Percentiles rank a stretch among this genome's conserved stretches.
Evolutionary conservation across 2,329 filamentous ascomycete species (phyloP).

Genomic region (Blumeriella jaapii): DNA sequence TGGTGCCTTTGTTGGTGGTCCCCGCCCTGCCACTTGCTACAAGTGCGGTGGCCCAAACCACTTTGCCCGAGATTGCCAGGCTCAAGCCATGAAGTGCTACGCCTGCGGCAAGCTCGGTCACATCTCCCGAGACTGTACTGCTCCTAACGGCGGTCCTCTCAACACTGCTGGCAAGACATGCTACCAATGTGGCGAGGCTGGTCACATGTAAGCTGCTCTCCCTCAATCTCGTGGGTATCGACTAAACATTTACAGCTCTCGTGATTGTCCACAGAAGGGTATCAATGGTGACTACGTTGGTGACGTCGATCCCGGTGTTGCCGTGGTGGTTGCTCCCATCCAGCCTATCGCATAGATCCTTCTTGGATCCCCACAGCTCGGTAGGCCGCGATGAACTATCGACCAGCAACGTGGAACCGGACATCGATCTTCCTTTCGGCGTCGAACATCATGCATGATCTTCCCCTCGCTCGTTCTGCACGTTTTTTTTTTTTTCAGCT

Average conservation of each 20-base stretch:
- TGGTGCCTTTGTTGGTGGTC: conserved; percentile 62
- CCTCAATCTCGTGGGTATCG: not conserved
- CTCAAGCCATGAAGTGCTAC: conserved; percentile 74
- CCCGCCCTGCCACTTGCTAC: conserved; percentile 60
- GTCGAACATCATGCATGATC: conserved; percentile 24
- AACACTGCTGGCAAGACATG: conserved; percentile 97
- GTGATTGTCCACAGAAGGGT: conserved; percentile 54
- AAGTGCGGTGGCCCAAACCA: conserved; percentile 86
- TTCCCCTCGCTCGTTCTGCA: conserved; percentile 23
- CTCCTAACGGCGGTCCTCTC: conserved; percentile 87
- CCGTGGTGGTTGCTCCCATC: conserved; percentile 29
- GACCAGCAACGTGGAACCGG: conserved; percentile 16
- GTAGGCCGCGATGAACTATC: conserved; percentile 27
- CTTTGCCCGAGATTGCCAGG: conserved; percentile 95
- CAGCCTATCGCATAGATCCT: conserved; percentile 34
- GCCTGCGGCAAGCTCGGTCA: conserved; percentile 58
- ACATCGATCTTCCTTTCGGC: conserved; percentile 25
- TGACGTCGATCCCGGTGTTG: conserved; percentile 26
- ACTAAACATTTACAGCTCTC: conserved; percentile 11
- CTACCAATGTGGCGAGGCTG: conserved; percentile 92
- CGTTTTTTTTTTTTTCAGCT: too few species aligned
- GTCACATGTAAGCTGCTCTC: conserved; percentile 66
- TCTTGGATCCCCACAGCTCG: conserved; percentile 18
- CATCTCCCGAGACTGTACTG: conserved; percentile 70
- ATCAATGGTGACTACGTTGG: conserved; percentile 36